Percentiles rank a stretch among this genome's conserved stretches.
Evolutionary conservation across 2,329 filamentous ascomycete genomes (phyloP).

Genomic region (Aureobasidium vineae): DNA sequence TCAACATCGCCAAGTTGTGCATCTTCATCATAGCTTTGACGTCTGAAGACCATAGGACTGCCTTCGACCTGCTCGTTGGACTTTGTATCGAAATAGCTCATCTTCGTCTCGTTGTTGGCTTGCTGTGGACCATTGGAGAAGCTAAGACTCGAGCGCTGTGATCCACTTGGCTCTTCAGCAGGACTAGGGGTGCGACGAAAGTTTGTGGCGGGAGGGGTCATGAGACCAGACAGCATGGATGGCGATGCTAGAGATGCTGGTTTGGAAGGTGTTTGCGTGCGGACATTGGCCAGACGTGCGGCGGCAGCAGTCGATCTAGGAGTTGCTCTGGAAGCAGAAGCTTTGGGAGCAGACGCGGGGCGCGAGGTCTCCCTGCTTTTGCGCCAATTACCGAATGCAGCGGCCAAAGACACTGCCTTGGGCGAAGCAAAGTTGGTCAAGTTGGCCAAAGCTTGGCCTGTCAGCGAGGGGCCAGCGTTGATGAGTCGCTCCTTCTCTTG

Average conservation of each 20-base stretch:
- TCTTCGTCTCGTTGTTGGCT: background rate
- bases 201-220: slow-evolving; percentile 84
- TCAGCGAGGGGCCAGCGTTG: slow-evolving; percentile 53
- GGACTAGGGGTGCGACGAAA: slow-evolving; percentile 61
- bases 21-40: slow-evolving; percentile 59
- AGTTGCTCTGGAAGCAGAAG: slow-evolving; percentile 5
- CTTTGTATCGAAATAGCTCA: slow-evolving; percentile 8
- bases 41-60: slow-evolving; percentile 54
- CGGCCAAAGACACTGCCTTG: slow-evolving; percentile 83
- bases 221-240: slow-evolving; percentile 70
- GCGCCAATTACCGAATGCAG: slow-evolving; percentile 96
- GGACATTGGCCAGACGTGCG: background rate
- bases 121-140: slow-evolving; percentile 28
- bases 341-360: slow-evolving; percentile 7
- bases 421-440: slow-evolving; percentile 76
- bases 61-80: slow-evolving; percentile 33
- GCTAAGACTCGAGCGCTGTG: slow-evolving; percentile 23
- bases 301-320: slow-evolving; percentile 11
- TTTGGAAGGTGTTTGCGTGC: slow-evolving; percentile 58
- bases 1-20: slow-evolving; percentile 54
- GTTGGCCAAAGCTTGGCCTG: slow-evolving; percentile 66
- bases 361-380: slow-evolving; percentile 34
- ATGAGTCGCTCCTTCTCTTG: slow-evolving; percentile 87
- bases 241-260: slow-evolving; percentile 53
- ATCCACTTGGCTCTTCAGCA: slow-evolving; percentile 2